Conservation (phyloP, 805 yeast genomes). For the Kluyveromyces aestuarii region DNA sequence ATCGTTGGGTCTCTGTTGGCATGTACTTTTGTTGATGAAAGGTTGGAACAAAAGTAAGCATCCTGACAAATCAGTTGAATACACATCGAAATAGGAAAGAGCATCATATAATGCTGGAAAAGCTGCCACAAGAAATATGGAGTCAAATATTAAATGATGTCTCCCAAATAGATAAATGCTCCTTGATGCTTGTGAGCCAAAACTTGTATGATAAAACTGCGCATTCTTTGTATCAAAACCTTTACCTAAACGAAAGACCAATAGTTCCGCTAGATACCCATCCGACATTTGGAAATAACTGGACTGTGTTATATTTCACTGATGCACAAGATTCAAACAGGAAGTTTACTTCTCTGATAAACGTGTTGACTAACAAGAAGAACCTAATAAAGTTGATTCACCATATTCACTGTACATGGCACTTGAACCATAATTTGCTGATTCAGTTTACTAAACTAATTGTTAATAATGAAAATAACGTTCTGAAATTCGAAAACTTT, state of each 20-base stretch:
- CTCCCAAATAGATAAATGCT: constrained; percentile 20
- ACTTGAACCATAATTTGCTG: constrained; percentile 13
- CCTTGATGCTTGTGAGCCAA: constrained; percentile 19
- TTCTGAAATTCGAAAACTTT: constrained; percentile 19
- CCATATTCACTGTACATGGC: constrained; percentile 25
- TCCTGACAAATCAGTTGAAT: not conserved
- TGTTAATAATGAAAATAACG: constrained; percentile 10
- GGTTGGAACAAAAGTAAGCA: not conserved
- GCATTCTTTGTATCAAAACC: constrained; percentile 16
- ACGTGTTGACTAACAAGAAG: constrained; percentile 13
- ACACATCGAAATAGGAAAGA: not conserved
- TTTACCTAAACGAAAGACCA: constrained; percentile 20
- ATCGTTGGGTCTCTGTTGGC: too few relatives aligned
- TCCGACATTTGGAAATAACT: constrained; percentile 15
- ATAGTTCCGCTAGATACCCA: constrained; percentile 20
- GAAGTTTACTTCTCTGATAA: constrained; percentile 15
- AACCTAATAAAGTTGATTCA: constrained; percentile 15
- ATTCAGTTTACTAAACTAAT: constrained; percentile 11
- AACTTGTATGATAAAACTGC: constrained; percentile 7
- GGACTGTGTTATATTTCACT: constrained; percentile 21
- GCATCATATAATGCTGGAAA: constrained; percentile 13
- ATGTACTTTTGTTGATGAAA: too few relatives aligned
- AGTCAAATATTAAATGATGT: constrained; percentile 8
- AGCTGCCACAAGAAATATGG: constrained; percentile 17
- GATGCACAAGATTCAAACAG: constrained; percentile 4